phyloP scores from a whole-genome alignment of 2,329 filamentous ascomycete genomes.

The Tolypocladium inflatum region DNA sequence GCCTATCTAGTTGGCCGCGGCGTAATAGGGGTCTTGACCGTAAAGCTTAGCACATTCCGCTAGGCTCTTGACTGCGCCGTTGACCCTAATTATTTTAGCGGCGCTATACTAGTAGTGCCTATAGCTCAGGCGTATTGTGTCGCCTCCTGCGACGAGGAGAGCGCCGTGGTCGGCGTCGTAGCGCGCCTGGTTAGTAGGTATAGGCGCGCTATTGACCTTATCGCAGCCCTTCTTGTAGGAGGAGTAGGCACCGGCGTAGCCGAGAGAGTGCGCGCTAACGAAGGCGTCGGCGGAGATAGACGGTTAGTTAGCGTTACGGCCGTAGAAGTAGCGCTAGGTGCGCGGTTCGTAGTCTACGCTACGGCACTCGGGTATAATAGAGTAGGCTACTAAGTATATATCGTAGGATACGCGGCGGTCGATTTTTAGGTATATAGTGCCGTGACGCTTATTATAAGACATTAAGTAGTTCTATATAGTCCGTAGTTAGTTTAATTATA shows the following conservation, averaged over 20 bases:
- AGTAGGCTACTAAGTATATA: slow-evolving; percentile 5
- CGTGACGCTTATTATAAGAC: slow-evolving; percentile 7
- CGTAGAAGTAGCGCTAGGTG: slow-evolving; percentile 7
- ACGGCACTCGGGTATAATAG: slow-evolving; percentile 7
- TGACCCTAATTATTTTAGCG: neutral
- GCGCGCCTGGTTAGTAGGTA: neutral
- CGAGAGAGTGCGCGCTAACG: slow-evolving; percentile 7
- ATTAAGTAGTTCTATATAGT: slow-evolving; percentile 6
- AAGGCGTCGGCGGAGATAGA: slow-evolving; percentile 8
- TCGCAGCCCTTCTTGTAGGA: slow-evolving; percentile 7
- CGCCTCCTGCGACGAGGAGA: neutral
- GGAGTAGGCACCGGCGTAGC: slow-evolving; percentile 1
- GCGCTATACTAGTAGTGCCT: slow-evolving; percentile 4
- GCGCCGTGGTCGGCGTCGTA: neutral
- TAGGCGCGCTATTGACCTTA: neutral
- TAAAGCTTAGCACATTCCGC: slow-evolving; percentile 4
- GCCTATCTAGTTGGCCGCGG: slow-evolving; percentile 4
- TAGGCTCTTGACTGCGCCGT: neutral
- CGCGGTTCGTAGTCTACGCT: slow-evolving; percentile 8
- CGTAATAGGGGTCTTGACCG: neutral
- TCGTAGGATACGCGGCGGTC: slow-evolving; percentile 2
- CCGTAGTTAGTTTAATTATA: too few species aligned
- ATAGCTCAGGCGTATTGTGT: slow-evolving; percentile 1
- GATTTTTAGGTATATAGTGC: slow-evolving; percentile 6
- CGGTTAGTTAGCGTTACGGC: slow-evolving; percentile 4